phyloP scores from a whole-genome alignment of 108 stramenopile genomes.

The Cyclotella cryptica region DNA sequence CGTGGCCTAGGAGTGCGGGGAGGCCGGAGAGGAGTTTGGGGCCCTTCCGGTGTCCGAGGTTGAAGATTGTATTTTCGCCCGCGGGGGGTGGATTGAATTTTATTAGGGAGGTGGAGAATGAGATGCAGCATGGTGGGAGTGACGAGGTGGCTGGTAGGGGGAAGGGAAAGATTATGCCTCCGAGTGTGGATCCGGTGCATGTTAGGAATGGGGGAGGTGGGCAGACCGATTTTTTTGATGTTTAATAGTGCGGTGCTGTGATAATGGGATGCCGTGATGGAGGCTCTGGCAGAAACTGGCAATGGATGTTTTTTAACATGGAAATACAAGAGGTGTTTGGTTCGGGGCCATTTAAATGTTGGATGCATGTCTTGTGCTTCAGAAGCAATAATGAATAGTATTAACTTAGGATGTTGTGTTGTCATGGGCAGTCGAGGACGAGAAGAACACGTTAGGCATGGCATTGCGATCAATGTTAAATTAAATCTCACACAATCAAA shows the following conservation, averaged over 20 bases:
- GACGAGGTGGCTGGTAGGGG: slow-evolving; percentile 24
- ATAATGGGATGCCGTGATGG: not conserved
- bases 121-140: slow-evolving; percentile 62
- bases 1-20: slow-evolving; percentile 88
- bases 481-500: too few relatives aligned
- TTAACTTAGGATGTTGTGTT: too few relatives aligned
- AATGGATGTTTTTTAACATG: not conserved
- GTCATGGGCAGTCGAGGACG: too few relatives aligned
- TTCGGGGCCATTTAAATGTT: not conserved
- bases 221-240: slow-evolving; percentile 46
- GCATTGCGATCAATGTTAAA: too few relatives aligned
- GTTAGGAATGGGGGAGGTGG: slow-evolving; percentile 10
- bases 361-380: too few relatives aligned
- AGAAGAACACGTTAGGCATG: too few relatives aligned
- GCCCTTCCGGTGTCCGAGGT: slow-evolving; percentile 71
- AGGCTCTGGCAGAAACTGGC: not conserved
- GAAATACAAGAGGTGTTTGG: not conserved
- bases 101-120: slow-evolving; percentile 84
- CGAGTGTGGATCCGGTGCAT: slow-evolving; percentile 39
- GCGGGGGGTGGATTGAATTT: slow-evolving; percentile 77
- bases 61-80: slow-evolving; percentile 86
- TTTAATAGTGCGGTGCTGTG: slow-evolving; percentile 1
- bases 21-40: slow-evolving; percentile 82
- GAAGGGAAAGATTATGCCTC: slow-evolving; percentile 48
- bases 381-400: too few relatives aligned